Evolutionary conservation across 306 rosid species (phyloP), one percentile per base, ranked within the genome.

Genomic region (Casuarina glauca): DNA sequence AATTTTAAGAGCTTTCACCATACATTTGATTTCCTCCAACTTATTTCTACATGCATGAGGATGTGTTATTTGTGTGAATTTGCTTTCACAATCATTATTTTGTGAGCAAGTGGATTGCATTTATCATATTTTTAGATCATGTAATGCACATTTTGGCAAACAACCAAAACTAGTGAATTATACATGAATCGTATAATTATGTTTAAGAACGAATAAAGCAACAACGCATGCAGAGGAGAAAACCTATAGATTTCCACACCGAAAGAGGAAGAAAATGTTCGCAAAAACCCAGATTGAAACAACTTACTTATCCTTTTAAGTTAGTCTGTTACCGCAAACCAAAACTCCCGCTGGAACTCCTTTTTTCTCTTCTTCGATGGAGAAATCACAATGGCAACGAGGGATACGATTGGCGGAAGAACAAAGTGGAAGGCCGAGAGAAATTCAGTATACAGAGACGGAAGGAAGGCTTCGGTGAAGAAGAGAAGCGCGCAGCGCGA

Each of bases 221-320:
- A 26, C 32, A 26, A 26, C 2, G 26, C 7, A 26, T 26, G 74
- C 36, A 52, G 74, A 64, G 45, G 6, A 7, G 13, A 3, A 26
- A 26, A 3, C 3, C 43, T 43, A 32, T 6, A n/a, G 2, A 43
- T 26, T 26, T 26, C 32, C 32, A 4, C 12, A 17, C 38, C n/a
- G 6, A 55, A 19, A n/a, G 64, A 58, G n/a, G 38, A 58, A 26
- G 15, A 2, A 1, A 2, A 7, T 11, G 44, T 8, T 51, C 0
- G 4, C 38, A 68, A 42, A 35, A 10, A 6, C 32, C 6, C 6
- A 36, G 11, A 58, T n/a, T 26, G 6, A 26, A 12, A 45, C 19
- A 17, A 70, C 77, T 76, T 46, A 51, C 80, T 17, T 42, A 41
- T 76, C 49, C 49, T 26, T 76, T 4, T 26, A 3, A 13, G 35